A percentile compares a stretch with the other conserved stretches of the same genome.
These are phyloP conservation scores for Grifola frondosa DNA, from an alignment of 1,284 basidiomycete species.

Conservation along the genomic window DNA sequence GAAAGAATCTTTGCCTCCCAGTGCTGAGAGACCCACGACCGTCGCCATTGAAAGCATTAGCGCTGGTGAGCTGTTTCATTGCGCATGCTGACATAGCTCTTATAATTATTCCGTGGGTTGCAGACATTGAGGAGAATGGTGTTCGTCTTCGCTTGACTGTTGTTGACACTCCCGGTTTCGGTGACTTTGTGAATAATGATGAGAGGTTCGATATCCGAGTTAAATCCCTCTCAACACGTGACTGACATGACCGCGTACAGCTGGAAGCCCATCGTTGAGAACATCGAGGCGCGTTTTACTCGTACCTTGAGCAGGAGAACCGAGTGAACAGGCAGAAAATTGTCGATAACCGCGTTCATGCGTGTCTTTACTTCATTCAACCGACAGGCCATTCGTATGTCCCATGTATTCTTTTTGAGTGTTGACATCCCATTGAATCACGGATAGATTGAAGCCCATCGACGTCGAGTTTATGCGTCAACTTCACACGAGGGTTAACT, in stretches of 20 bases:
- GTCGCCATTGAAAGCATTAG: constrained; percentile 96
- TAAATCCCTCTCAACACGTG: neutral
- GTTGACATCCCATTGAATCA: constrained; percentile 9
- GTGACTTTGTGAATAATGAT: constrained; percentile 97
- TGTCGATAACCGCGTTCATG: constrained; percentile 87
- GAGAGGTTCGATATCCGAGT: constrained; percentile 65
- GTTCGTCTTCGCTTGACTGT: constrained; percentile 95
- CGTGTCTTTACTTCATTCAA: constrained; percentile 97
- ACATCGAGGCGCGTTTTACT: constrained; percentile 95
- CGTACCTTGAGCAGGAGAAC: constrained; percentile 97
- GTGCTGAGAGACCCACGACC: constrained; percentile 85
- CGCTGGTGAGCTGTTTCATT: constrained; percentile 64
- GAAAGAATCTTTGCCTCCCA: constrained; percentile 80
- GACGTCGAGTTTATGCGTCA: constrained; percentile 98
- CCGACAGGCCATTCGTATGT: constrained; percentile 95
- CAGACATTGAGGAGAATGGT: constrained; percentile 97
- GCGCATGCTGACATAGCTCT: constrained; percentile 17
- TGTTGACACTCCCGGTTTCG: constrained; percentile 95
- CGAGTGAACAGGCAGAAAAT: constrained; percentile 90
- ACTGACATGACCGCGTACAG: constrained; percentile 38
- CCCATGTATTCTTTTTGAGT: constrained; percentile 1
- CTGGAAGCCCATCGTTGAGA: constrained; percentile 97
- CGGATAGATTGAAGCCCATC: constrained; percentile 83
- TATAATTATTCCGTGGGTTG: constrained; percentile 20
- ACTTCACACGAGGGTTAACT: constrained; percentile 93